These are phyloP conservation scores for Fulvia fulva DNA, from an alignment of 2,329 filamentous ascomycete species.

Conservation along the genomic window DNA sequence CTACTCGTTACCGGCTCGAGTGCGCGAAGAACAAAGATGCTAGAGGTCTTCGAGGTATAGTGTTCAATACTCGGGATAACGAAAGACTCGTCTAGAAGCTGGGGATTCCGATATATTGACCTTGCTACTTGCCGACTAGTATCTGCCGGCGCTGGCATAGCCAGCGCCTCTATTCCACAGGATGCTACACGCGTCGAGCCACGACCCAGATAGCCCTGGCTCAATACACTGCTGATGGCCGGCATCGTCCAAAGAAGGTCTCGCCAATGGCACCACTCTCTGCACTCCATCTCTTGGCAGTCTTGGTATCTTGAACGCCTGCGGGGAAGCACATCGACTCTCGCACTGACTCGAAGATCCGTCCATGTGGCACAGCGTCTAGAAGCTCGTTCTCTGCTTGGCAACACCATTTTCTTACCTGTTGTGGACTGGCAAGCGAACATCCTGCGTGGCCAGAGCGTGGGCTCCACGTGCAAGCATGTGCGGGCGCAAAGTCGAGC, in stretches of 20 bases:
- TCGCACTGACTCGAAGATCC: not conserved
- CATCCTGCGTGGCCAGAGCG: not conserved
- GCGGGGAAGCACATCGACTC: slow-evolving; percentile 4
- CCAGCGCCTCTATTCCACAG: no score
- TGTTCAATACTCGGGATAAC: no score
- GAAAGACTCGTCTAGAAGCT: no score
- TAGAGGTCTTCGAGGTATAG: no score
- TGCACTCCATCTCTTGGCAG: slow-evolving; percentile 8
- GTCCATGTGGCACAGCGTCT: not conserved
- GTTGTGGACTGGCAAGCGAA: not conserved
- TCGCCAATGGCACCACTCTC: not conserved
- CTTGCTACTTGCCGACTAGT: no score
- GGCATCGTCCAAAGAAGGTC: not conserved
- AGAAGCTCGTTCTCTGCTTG: not conserved
- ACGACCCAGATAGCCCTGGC: no score
- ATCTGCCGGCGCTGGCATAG: no score
- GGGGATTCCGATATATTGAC: no score
- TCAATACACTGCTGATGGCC: not conserved
- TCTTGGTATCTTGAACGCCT: slow-evolving; percentile 8
- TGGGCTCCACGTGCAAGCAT: not conserved
- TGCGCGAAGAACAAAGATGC: no score
- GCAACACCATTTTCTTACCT: not conserved
- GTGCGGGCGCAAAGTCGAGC: not conserved
- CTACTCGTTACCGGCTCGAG: no score
- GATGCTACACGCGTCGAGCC: no score